Evolutionary conservation across 805 yeast genomes (phyloP), one percentile per base, ranked within the genome.

Genomic region (Monosporozyma yasuniensis): DNA sequence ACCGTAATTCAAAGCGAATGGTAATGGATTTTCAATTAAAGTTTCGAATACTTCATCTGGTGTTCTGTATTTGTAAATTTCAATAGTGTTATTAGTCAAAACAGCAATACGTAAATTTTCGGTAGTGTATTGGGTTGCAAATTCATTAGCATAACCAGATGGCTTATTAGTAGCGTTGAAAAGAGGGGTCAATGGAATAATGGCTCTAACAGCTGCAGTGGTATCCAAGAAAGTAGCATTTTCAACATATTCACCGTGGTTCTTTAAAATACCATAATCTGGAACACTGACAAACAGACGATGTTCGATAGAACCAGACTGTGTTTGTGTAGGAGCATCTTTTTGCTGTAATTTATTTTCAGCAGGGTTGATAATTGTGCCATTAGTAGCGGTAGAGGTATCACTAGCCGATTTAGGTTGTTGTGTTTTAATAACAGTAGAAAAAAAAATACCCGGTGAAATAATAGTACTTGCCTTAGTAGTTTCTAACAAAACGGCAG

Each of bases 391-490:
- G 2, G 27, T 35, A 14, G 19, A 72, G n/a, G n/a, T n/a, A n/a
- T n/a, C n/a, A n/a, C n/a, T n/a, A 75, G 4, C 9, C 46, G 39
- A 37, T 54, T 54, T 53, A 22, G 54, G 58, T n/a, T 59, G 52
- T 23, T 50, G 47, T 3, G 48, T 44, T 46, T 66, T 70, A 1
- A 59, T 70, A 47, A 78, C 76, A 11, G 83, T 85, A 38, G 87
- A 83, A 52, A 90, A 74, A 59, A 81, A 90, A 3, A 88, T 81
- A n/a, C 95, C 96, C 0, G 96, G 96, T 19, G 95, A 80, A 28
- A 87, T 72, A 11, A 90, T 72, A 30, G 78, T 74, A 23, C 85
- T 74, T 10, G 80, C 71, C 39, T 76, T 71, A 25, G 84, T 74
- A 43, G 83, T 77, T 52, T 75, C 77, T 50, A 83, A 70, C 45